Evolutionary conservation across 768 basidiomycete species (phyloP).

Genomic region (Boletus sp.): DNA sequence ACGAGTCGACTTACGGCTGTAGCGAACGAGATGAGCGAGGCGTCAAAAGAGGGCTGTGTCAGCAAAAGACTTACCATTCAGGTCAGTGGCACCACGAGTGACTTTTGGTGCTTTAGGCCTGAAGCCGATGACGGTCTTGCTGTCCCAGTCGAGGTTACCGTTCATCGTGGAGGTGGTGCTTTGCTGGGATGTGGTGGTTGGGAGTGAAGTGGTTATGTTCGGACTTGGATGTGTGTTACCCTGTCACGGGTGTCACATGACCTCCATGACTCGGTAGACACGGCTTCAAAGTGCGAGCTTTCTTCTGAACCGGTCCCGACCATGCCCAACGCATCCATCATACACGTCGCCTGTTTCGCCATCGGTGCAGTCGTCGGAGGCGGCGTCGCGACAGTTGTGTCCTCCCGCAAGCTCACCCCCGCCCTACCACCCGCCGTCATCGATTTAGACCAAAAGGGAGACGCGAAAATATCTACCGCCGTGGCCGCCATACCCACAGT

Average conservation of each 20-base stretch:
- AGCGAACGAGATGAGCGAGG: constrained; percentile 14
- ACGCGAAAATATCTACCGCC: constrained; percentile 38
- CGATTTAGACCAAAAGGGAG: constrained; percentile 44
- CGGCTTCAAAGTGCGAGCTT: background rate
- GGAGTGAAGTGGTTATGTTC: constrained; percentile 5
- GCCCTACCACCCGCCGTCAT: constrained; percentile 35
- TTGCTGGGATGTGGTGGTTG: constrained; percentile 11
- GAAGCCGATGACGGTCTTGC: constrained; percentile 66
- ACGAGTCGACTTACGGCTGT: constrained; percentile 49
- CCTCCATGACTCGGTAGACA: background rate
- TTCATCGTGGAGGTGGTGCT: constrained; percentile 29
- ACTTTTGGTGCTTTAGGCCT: constrained; percentile 63
- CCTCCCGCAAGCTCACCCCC: constrained; percentile 29
- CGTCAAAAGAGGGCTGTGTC: background rate
- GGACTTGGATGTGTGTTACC: too few relatives aligned
- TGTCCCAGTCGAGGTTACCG: constrained; percentile 64
- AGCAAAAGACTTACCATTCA: constrained; percentile 40
- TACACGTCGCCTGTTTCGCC: constrained; percentile 75
- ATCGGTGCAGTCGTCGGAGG: constrained; percentile 82
- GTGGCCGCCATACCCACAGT: constrained; percentile 14
- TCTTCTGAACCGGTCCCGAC: background rate
- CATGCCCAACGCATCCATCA: constrained; percentile 46
- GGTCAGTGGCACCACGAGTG: constrained; percentile 56
- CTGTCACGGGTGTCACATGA: too few relatives aligned
- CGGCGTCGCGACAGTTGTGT: constrained; percentile 55